phyloP scores from a whole-genome alignment of 148 eudicot genomes.

The Talinum fruticosum region DNA sequence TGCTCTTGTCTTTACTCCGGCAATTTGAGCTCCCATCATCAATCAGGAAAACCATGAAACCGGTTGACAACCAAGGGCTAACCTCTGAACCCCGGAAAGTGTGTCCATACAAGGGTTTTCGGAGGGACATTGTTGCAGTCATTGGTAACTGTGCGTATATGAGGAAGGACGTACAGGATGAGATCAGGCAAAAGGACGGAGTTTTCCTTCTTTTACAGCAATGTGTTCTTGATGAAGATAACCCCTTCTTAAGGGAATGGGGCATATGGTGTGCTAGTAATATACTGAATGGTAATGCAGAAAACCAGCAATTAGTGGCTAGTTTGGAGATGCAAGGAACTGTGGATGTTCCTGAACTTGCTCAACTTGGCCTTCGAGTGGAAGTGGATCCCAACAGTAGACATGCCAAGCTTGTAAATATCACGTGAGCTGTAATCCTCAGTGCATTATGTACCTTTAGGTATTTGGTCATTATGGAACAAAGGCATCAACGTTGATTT shows the following conservation, averaged over 20 bases:
- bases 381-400: conserved; percentile 67
- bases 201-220: conserved; percentile 69
- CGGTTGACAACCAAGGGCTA: conserved; percentile 24
- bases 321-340: conserved; percentile 80
- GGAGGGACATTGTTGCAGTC: conserved; percentile 75
- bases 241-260: conserved; percentile 93
- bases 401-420: conserved; percentile 72
- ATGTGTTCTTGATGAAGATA: conserved; percentile 81
- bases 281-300: conserved; percentile 60
- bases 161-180: conserved; percentile 70
- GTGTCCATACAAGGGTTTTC: conserved; percentile 82
- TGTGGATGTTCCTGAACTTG: conserved; percentile 67
- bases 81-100: conserved; percentile 30
- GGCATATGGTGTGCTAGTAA: conserved; percentile 71
- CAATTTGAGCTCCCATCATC: conserved; percentile 77
- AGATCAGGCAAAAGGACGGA: conserved; percentile 59
- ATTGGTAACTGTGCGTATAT: conserved; percentile 63
- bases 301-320: conserved; percentile 57
- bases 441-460: background rate
- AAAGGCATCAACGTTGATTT: background rate
- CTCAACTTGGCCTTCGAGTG: conserved; percentile 65
- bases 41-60: conserved; percentile 55
- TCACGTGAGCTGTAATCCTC: conserved; percentile 23
- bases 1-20: conserved; percentile 58
- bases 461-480: background rate